Evolutionary conservation across 345 rosid genomes (phyloP).

Genomic region (Gynandropsis gynandra): DNA sequence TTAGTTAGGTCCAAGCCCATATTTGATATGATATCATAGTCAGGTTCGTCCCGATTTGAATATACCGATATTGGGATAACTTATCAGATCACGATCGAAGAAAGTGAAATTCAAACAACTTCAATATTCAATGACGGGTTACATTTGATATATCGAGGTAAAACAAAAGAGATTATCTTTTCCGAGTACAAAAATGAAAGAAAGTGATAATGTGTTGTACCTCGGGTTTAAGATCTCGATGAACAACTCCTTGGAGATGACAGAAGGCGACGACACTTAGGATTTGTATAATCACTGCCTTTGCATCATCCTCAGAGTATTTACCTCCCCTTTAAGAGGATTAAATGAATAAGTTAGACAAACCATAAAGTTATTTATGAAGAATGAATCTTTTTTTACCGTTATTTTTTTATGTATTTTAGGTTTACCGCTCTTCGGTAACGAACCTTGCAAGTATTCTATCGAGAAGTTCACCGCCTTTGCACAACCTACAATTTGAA

Average conservation of each 20-base stretch:
- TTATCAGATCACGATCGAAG: not conserved
- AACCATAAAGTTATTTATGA: too few species aligned
- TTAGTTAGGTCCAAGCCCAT: too few species aligned
- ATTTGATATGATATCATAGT: too few species aligned
- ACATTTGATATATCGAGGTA: too few species aligned
- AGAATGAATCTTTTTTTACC: too few species aligned
- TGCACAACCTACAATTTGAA: slow-evolving; percentile 70
- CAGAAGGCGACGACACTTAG: slow-evolving; percentile 79
- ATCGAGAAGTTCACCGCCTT: slow-evolving; percentile 94
- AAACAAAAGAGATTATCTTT: not conserved
- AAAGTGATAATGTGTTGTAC: slow-evolving; percentile 28
- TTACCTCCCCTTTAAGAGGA: slow-evolving; percentile 65
- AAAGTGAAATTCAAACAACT: not conserved
- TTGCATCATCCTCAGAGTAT: slow-evolving; percentile 87
- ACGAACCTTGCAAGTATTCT: slow-evolving; percentile 77
- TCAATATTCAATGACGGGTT: not conserved
- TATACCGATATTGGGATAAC: too few species aligned
- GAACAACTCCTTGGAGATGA: slow-evolving; percentile 97
- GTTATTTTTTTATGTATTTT: too few species aligned
- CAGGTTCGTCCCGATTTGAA: too few species aligned
- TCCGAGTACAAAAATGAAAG: not conserved
- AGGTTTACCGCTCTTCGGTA: not conserved
- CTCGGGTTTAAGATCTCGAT: slow-evolving; percentile 97
- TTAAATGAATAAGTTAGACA: too few species aligned
- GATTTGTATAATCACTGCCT: slow-evolving; percentile 71